Base-by-base conservation (phyloP, 345 rosid species). In the Noccaea caerulescens region DNA sequence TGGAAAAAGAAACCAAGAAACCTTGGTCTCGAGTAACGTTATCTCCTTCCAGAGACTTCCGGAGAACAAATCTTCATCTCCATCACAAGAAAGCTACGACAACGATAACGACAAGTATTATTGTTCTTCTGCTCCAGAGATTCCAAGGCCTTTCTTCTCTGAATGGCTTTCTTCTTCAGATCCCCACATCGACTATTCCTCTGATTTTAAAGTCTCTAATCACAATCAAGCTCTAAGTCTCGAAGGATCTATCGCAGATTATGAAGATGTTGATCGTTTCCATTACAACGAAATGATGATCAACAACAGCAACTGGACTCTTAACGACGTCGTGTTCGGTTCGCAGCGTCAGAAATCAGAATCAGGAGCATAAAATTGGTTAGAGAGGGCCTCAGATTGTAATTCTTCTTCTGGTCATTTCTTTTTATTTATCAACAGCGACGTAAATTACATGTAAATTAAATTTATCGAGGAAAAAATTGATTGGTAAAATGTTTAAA, bases 111-210 rank as follows among this genome's bases (percentile, higher is more conserved):
- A 63, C 34, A 20, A 20, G 23, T 46, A 41, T 52, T 16, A 0
- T 18, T 41, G 47, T 20, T 42, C 32, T 42, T 54, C 39, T 42
- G 63, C 4, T 43, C 12, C 63, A 42, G 69, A 72, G 49, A 10
- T 87, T 23, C 97, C 87, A 2, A 84, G 84, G 72, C 44, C 87
- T 57, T 69, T 89, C 68, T 92, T 92, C 27, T 81, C 93, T 0
- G 96, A 86, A 68, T 89, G 96, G 96, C 82, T 92, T 32, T 66
- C 82, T 12, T 64, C 73, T 25, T 79, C 78, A n/a, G 33, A 78
- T 53, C 75, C 58, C 50, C 10, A 69, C 2, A 45, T 61, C 7
- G 76, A 57, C 43, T 23, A 16, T 32, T 39, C 75, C 45, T 69
- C 66, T 56, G 54, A 32, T 47, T 47, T 76, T n/a, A 30, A 34